Evolutionary conservation across 2,329 filamentous ascomycete species (phyloP).

Genomic region (Grosmannia serpens): DNA sequence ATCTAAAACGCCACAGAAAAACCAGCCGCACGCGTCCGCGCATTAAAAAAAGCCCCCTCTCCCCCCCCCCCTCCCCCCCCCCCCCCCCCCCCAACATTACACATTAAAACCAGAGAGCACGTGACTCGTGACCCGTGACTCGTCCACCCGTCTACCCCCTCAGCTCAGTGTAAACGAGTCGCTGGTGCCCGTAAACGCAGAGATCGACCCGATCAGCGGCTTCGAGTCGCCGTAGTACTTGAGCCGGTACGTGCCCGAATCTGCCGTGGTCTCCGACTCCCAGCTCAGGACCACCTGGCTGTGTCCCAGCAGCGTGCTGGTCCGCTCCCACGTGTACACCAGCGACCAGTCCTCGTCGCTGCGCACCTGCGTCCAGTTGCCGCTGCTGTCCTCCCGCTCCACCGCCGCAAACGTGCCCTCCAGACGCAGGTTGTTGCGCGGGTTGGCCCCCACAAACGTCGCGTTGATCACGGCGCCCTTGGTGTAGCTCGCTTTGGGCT

Average conservation of each 20-base stretch:
- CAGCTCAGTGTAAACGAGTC: conserved; percentile 17
- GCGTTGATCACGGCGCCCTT: conserved; percentile 50
- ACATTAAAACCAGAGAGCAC: too few species aligned
- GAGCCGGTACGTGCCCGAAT: conserved; percentile 58
- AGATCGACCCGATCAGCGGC: conserved; percentile 40
- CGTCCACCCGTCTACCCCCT: background rate
- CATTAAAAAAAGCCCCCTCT: too few species aligned
- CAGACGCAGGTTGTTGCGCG: conserved; percentile 70
- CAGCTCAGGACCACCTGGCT: conserved; percentile 68
- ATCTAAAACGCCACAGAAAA: too few species aligned
- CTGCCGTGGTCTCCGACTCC: conserved; percentile 56
- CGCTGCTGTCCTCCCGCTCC: conserved; percentile 41
- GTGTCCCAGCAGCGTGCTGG: conserved; percentile 56
- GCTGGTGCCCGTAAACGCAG: conserved; percentile 37
- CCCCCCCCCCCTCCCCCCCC: too few species aligned
- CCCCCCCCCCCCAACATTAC: too few species aligned
- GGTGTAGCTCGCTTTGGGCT: conserved; percentile 38
- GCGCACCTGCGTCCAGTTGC: conserved; percentile 53
- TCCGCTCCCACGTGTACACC: conserved; percentile 68
- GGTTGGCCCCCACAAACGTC: conserved; percentile 76
- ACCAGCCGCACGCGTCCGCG: too few species aligned
- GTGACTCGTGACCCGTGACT: too few species aligned
- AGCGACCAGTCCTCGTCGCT: conserved; percentile 75
- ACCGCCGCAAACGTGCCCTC: conserved; percentile 69
- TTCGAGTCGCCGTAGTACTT: conserved; percentile 76